Evolutionary conservation across 1,139 yeast genomes (phyloP).

Genomic region (Lodderomyces elongisporus): DNA sequence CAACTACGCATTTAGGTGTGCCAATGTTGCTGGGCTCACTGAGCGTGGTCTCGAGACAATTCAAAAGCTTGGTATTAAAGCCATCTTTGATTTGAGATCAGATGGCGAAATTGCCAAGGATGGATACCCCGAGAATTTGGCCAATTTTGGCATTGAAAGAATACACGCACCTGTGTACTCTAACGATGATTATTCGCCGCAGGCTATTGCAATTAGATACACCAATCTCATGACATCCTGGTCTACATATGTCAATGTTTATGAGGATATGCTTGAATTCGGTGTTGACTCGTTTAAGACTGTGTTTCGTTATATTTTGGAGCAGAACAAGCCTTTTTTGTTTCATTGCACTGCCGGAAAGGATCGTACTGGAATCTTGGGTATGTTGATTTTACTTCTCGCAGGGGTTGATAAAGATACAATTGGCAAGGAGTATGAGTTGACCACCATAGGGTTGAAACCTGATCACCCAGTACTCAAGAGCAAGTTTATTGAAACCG

Average conservation of each 20-base stretch:
- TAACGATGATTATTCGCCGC: conserved; percentile 59
- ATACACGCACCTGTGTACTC: conserved; percentile 58
- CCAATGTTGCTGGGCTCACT: conserved; percentile 51
- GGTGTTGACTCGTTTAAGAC: conserved; percentile 44
- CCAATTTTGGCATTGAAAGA: conserved; percentile 44
- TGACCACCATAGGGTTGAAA: conserved; percentile 61
- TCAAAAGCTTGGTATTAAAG: conserved; percentile 43
- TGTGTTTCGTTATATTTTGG: conserved; percentile 52
- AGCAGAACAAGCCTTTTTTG: conserved; percentile 44
- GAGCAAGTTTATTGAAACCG: conserved; percentile 27
- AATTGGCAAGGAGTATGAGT: conserved; percentile 48
- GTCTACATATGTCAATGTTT: conserved; percentile 61
- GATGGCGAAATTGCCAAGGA: conserved; percentile 50
- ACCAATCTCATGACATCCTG: conserved; percentile 55
- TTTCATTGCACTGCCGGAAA: conserved; percentile 86
- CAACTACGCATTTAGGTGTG: conserved; percentile 58
- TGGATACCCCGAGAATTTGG: conserved; percentile 38
- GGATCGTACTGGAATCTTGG: conserved; percentile 76
- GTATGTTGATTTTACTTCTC: conserved; percentile 60
- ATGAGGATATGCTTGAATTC: conserved; percentile 50
- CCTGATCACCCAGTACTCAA: conserved; percentile 44
- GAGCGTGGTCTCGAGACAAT: conserved; percentile 39
- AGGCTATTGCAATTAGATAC: conserved; percentile 55
- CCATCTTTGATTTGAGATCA: conserved; percentile 68
- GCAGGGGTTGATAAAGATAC: conserved; percentile 63